A percentile compares a stretch with the other conserved stretches of the same genome.
phyloP scores from a whole-genome alignment of 169 alveolate genomes.

The Plasmodium ovale region DNA sequence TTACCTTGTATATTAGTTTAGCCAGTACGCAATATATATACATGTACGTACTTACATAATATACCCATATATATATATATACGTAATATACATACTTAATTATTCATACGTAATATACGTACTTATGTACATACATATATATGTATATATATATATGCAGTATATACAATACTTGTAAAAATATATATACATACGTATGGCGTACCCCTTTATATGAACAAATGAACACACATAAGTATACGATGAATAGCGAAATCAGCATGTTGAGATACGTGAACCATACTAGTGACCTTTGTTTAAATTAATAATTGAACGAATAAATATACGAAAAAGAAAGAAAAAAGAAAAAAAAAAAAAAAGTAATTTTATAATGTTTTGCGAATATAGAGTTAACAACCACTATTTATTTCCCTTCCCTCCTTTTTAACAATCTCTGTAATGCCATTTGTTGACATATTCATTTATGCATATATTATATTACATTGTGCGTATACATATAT shows the following conservation, averaged over 20 bases:
- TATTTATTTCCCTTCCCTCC: neutral
- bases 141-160: neutral
- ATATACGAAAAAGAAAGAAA: neutral
- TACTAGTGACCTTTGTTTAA: neutral
- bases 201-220: neutral
- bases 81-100: neutral
- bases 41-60: neutral
- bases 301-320: neutral
- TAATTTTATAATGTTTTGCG: too few relatives aligned
- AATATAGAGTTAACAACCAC: neutral
- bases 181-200: neutral
- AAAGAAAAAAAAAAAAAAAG: neutral
- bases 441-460: neutral
- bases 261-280: neutral
- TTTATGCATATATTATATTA: too few relatives aligned
- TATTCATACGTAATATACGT: neutral
- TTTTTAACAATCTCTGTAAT: neutral
- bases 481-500: too few relatives aligned
- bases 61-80: conserved; percentile 4
- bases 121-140: neutral
- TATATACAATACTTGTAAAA: neutral
- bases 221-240: neutral
- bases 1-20: too few relatives aligned
- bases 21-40: too few relatives aligned
- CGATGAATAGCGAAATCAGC: neutral